Percentiles rank a stretch among this genome's conserved stretches.
phyloP scores from a whole-genome alignment of 2,329 filamentous ascomycete species.

The Trichoderma asperellum region DNA sequence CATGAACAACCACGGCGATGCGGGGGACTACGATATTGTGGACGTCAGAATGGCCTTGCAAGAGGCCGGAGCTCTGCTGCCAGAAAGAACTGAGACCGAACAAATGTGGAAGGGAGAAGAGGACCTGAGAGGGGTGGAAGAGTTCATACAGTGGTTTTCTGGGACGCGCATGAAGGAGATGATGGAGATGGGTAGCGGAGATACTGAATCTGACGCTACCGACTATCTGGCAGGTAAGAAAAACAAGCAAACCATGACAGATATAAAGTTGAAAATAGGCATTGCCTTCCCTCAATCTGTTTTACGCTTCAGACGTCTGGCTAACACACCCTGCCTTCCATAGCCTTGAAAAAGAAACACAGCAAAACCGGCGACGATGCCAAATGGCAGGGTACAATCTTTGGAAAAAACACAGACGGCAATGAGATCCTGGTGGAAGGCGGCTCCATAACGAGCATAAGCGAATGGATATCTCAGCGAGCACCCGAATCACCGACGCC shows the following conservation, averaged over 20 bases:
- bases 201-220: constrained; percentile 64
- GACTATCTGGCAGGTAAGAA: constrained; percentile 70
- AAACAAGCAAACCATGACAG: background rate
- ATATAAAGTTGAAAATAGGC: background rate
- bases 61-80: constrained; percentile 74
- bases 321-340: background rate
- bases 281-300: background rate
- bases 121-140: constrained; percentile 75
- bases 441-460: constrained; percentile 51
- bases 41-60: constrained; percentile 87
- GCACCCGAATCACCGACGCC: constrained; percentile 30
- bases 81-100: constrained; percentile 68
- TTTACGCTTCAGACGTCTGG: constrained; percentile 45
- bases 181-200: constrained; percentile 75
- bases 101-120: constrained; percentile 73
- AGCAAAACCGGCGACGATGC: constrained; percentile 86
- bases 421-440: constrained; percentile 79
- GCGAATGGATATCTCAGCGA: constrained; percentile 45
- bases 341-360: constrained; percentile 88
- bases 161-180: constrained; percentile 79
- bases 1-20: constrained; percentile 65
- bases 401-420: constrained; percentile 74
- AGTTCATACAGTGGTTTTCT: constrained; percentile 78
- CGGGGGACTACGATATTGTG: constrained; percentile 56
- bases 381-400: constrained; percentile 80